phyloP scores from a whole-genome alignment of 1,284 basidiomycete species.

The Pascua guehoae region DNA sequence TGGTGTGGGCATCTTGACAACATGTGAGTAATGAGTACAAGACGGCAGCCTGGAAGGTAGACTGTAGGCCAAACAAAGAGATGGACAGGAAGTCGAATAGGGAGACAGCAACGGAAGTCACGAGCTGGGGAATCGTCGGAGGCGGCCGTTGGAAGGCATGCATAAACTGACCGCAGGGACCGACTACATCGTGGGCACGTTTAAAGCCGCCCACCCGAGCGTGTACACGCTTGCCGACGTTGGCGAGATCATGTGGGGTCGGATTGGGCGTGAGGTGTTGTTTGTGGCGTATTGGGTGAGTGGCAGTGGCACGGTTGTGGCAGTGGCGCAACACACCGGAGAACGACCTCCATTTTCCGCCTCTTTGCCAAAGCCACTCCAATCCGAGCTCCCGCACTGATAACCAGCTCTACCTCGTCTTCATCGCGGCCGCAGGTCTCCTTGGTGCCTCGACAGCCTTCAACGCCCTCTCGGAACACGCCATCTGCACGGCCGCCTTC shows the following conservation, averaged over 20 bases:
- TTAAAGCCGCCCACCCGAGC: constrained; percentile 21
- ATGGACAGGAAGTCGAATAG: no score
- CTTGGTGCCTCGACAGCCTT: constrained; percentile 28
- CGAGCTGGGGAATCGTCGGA: no score
- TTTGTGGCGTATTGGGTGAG: constrained; percentile 23
- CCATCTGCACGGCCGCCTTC: constrained; percentile 35
- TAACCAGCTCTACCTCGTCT: constrained; percentile 12
- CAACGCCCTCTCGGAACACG: constrained; percentile 34
- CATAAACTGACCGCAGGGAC: background rate
- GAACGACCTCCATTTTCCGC: no score
- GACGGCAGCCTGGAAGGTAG: no score
- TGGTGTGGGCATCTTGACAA: constrained; percentile 27
- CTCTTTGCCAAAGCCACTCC: no score
- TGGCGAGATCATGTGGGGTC: constrained; percentile 21
- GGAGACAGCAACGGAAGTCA: no score
- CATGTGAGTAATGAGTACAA: constrained; percentile 10
- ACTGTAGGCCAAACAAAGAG: no score
- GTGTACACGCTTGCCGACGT: constrained; percentile 12
- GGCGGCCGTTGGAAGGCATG: no score
- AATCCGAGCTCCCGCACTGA: constrained; percentile 3
- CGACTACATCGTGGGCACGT: constrained; percentile 16
- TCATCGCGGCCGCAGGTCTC: constrained; percentile 26
- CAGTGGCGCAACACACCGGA: no score
- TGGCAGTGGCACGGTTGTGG: background rate
- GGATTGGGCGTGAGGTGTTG: constrained; percentile 25